Base-by-base conservation (phyloP, 805 yeast species). In the Clavispora phyllophila region DNA sequence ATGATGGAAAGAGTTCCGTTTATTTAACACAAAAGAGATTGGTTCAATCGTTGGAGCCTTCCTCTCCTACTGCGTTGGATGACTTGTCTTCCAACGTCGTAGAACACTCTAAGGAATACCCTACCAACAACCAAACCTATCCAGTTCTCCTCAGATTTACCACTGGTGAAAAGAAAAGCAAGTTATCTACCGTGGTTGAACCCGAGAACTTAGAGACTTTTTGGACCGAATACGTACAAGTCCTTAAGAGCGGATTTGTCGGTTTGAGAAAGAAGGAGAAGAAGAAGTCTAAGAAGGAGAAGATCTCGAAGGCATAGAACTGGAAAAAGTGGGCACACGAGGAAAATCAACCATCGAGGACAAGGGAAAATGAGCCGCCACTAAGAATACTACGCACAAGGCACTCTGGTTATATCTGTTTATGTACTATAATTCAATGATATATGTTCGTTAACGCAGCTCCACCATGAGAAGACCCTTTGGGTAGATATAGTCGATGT, bases 221-320 rank as follows among this genome's bases (percentile, higher is more conserved):
- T 60, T 90, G 96, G 96, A 60, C 62, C 34, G 81, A 79, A 20
- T 90, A 89, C 63, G 65, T 87, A 1, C 79, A 78, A 34, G 76
- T 76, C 0, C 70, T 89, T 43, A 89, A 87, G 58, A 58, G 70
- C 18, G 90, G 93, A 4, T 79, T 86, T 61, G 67, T 68, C 3
- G 96, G 96, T 1, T 72, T 90, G 61, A 76, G 80, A 58, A 87
- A 84, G 76, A 88, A 87, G 68, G 87, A 85, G 46, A 87, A 87
- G 72, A 81, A 81, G 65, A 82, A 80, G 72, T 81, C 78, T 68
- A 72, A 75, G 58, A 73, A 37, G 19, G 71, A 65, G 50, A 70
- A 61, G 60, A 62, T 64, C 25, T 40, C 58, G 17, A 63, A 64
- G 48, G 32, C 38, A 14, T 43, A 22, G 13, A 14, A n/a, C 9